Evolutionary conservation across 805 yeast genomes (phyloP), one percentile per base, ranked within the genome.

Genomic region (Kockiozyma suomiensis): DNA sequence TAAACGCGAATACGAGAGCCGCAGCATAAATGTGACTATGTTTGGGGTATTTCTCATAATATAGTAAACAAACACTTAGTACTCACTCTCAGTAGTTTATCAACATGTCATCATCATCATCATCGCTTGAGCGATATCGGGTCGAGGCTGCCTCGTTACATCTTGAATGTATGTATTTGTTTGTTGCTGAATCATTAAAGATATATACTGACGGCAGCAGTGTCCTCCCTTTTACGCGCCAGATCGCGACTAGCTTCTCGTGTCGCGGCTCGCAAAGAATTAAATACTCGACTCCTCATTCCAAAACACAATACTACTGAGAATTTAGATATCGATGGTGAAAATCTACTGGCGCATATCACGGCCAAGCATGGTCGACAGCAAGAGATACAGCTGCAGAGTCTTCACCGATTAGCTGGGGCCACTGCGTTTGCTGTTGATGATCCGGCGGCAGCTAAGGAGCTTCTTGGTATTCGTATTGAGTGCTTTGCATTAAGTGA

Each of bases 391-490:
- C 56, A 57, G 37, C 43, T 35, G 28, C 51, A 56, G 33, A 56
- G 42, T 41, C 56, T 65, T 8, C 50, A 63, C 30, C 50, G 68
- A 12, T n/a, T 65, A 21, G 37, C 65, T 3, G 65, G 65, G 1
- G 60, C 60, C 12, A 65, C 67, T 10, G 55, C 62, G 23, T 65
- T 65, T 37, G 21, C 40, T 7, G 65, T 63, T 15, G 5, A 19
- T 12, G 62, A 60, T 54, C 63, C 67, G 13, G 46, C 56, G 12
- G 23, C 52, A 7, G 37, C 43, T 17, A 56, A 33, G 17, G 48
- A 35, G n/a, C 26, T 63, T 37, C 50, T 63, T n/a, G 68, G 67
- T 7, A 43, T 65, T 3, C 55, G 68, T n/a, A 47, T 65, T n/a
- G 68, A 65, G 30, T 49, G 54, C 25, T 58, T 58, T 38, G 61